Percentiles rank a stretch among this genome's conserved stretches.
Evolutionary conservation across 208 protist species (phyloP).

Genomic region (Leishmania major): DNA sequence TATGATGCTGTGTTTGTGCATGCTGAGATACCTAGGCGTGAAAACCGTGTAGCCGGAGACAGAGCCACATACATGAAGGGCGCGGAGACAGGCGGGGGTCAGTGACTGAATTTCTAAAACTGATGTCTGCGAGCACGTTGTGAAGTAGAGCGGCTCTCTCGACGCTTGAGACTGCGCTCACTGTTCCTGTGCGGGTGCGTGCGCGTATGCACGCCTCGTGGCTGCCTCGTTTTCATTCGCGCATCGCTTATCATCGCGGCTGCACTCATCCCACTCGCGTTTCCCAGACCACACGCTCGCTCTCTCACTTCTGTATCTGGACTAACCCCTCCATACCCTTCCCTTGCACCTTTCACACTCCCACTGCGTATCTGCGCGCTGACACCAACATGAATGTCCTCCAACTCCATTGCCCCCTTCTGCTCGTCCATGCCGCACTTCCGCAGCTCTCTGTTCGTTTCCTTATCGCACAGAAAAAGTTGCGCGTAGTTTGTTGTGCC

Average conservation of each 20-base stretch:
- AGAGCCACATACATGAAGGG: neutral
- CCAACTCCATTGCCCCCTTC: neutral
- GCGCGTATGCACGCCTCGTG: neutral
- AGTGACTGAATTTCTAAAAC: neutral
- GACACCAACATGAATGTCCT: neutral
- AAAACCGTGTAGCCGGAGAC: neutral
- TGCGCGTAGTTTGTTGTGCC: neutral
- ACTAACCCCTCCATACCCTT: neutral
- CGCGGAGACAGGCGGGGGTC: neutral
- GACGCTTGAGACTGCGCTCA: neutral
- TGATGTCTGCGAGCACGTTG: neutral
- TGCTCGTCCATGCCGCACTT: neutral
- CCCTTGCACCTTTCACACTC: neutral
- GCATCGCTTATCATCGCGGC: neutral
- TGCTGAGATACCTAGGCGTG: neutral
- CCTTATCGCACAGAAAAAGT: neutral
- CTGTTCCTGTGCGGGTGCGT: neutral
- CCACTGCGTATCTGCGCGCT: neutral
- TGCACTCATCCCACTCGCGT: neutral
- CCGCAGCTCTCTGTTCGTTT: neutral
- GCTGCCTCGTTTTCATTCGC: neutral
- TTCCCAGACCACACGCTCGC: too few relatives aligned
- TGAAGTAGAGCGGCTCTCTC: neutral
- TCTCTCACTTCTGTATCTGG: neutral
- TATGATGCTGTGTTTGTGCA: neutral